phyloP scores from a whole-genome alignment of 345 rosid species.

The Ricinus communis region DNA sequence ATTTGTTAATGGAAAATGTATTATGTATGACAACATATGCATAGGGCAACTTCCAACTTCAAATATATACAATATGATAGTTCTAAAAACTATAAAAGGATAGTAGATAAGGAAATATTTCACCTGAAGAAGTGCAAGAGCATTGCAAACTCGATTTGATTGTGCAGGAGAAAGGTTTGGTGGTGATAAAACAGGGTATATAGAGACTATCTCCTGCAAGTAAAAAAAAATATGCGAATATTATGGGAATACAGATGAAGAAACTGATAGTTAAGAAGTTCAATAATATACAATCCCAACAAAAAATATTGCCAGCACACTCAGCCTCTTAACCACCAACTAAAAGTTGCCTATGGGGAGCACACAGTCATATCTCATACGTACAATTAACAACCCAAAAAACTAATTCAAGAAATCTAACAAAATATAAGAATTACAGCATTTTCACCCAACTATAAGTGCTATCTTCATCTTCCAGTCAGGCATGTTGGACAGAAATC shows the following conservation, averaged over 20 bases:
- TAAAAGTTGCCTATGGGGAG: not conserved
- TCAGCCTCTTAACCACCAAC: not conserved
- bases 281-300: not conserved
- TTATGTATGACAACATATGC: not conserved
- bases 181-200: slow-evolving; percentile 93
- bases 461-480: not conserved
- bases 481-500: not conserved
- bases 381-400: not conserved
- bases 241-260: not conserved
- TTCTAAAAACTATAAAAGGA: not conserved
- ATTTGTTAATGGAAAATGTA: not conserved
- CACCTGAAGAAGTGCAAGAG: slow-evolving; percentile 99
- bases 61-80: not conserved
- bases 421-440: not conserved
- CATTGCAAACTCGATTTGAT: slow-evolving; percentile 96
- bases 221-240: slow-evolving; percentile 7
- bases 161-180: slow-evolving; percentile 87
- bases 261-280: not conserved
- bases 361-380: not conserved
- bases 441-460: not conserved
- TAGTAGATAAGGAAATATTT: not conserved
- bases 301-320: not conserved
- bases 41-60: slow-evolving; percentile 6
- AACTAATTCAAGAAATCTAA: not conserved
- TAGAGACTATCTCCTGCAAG: slow-evolving; percentile 89